These are phyloP conservation scores for Didymella sp. DNA, from an alignment of 2,329 filamentous ascomycete species.

Conservation along the genomic window DNA sequence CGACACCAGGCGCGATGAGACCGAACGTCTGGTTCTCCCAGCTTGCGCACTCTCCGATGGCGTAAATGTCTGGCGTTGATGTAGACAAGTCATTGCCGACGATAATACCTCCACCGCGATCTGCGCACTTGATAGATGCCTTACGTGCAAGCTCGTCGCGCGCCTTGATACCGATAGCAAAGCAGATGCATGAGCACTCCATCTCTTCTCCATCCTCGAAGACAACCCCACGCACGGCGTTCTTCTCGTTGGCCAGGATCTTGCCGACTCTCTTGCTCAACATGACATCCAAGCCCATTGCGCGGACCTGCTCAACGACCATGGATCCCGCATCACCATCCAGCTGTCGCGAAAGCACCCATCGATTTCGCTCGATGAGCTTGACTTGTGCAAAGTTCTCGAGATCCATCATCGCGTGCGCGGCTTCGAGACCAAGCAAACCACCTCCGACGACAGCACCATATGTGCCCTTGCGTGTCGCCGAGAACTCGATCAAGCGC, in stretches of 20 bases:
- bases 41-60: conserved; percentile 89
- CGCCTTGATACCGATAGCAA: conserved; percentile 85
- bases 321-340: conserved; percentile 81
- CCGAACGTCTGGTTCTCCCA: conserved; percentile 89
- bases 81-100: conserved; percentile 72
- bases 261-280: conserved; percentile 76
- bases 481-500: conserved; percentile 75
- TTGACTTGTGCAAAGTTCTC: conserved; percentile 76
- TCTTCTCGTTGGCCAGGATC: conserved; percentile 71
- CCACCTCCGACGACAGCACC: conserved; percentile 85
- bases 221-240: conserved; percentile 73
- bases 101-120: conserved; percentile 77
- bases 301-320: conserved; percentile 80
- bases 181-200: conserved; percentile 82
- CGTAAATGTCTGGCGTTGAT: conserved; percentile 76
- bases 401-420: conserved; percentile 90
- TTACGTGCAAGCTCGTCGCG: conserved; percentile 76
- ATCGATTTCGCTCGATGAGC: conserved; percentile 81
- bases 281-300: conserved; percentile 80
- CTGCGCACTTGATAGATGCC: conserved; percentile 74
- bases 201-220: conserved; percentile 84
- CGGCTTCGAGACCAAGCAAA: conserved; percentile 83
- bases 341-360: conserved; percentile 82
- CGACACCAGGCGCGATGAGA: conserved; percentile 85
- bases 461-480: conserved; percentile 68